Conservation (phyloP, 257 asterid species). For the Penstemon newberryi region DNA sequence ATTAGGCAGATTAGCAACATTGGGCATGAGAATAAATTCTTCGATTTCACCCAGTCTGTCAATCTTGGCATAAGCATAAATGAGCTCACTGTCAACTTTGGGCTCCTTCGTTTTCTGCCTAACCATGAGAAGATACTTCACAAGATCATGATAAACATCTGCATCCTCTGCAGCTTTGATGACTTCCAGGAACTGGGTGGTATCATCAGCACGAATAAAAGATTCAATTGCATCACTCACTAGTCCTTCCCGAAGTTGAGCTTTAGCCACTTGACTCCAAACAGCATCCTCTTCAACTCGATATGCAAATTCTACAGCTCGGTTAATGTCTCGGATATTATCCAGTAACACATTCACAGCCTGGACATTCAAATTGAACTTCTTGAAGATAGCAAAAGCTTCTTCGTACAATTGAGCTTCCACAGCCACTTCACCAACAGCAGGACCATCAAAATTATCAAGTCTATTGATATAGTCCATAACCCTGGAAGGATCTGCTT, state of each 20-base stretch:
- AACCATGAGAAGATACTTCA: conserved; percentile 94
- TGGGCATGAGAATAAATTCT: conserved; percentile 96
- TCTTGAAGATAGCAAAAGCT: conserved; percentile 95
- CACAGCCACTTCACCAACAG: conserved; percentile 98
- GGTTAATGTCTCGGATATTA: conserved; percentile 84
- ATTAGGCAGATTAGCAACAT: conserved; percentile 97
- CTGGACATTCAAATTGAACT: conserved; percentile 97
- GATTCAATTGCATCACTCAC: conserved; percentile 98
- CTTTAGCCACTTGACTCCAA: conserved; percentile 98
- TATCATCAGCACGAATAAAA: conserved; percentile 94
- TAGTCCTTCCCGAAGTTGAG: conserved; percentile 96
- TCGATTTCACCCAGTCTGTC: conserved; percentile 92
- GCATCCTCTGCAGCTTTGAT: conserved; percentile 85
- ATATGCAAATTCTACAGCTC: conserved; percentile 96
- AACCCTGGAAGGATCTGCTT: conserved; percentile 96
- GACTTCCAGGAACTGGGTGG: conserved; percentile 87
- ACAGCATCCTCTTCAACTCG: conserved; percentile 99
- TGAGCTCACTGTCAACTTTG: conserved; percentile 96
- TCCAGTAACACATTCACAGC: conserved; percentile 93
- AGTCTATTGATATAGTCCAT: conserved; percentile 97
- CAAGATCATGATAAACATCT: conserved; percentile 92
- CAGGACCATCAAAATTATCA: conserved; percentile 99
- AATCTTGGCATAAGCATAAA: conserved; percentile 96
- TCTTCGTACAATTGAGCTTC: conserved; percentile 94
- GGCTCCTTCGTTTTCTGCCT: conserved; percentile 97